A percentile compares a stretch with the other conserved stretches of the same genome.
phyloP scores from a whole-genome alignment of 1,284 basidiomycete species.

The Ganoderma lucidum region DNA sequence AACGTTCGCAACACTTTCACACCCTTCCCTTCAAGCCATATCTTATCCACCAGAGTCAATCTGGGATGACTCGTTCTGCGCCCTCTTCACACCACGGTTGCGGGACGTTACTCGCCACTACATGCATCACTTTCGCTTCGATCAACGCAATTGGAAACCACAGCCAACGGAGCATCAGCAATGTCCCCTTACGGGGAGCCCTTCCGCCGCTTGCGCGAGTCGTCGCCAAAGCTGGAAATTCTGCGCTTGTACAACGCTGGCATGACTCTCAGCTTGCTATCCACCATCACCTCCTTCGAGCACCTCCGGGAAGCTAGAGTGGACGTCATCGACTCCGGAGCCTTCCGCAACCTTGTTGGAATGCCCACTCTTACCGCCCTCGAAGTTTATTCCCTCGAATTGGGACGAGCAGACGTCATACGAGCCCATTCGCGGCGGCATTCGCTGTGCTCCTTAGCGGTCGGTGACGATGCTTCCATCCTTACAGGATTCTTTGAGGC shows the following conservation, averaged over 20 bases:
- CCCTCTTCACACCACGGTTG: background rate
- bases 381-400: background rate
- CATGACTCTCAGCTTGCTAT: background rate
- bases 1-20: background rate
- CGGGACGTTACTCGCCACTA: background rate
- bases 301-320: background rate
- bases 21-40: background rate
- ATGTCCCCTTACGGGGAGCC: background rate
- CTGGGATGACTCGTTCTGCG: background rate
- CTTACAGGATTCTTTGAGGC: background rate
- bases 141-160: background rate
- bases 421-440: background rate
- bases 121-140: background rate
- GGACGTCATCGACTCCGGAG: background rate
- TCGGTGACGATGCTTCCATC: background rate
- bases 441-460: background rate
- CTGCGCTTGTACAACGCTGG: background rate
- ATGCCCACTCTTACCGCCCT: background rate
- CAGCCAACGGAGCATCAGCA: background rate
- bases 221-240: background rate
- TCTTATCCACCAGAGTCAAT: background rate
- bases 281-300: background rate
- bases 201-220: background rate
- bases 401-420: background rate
- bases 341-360: conserved; percentile 3